Evolutionary conservation across 2,329 filamentous ascomycete species (phyloP), one percentile per base, ranked within the genome.

Genomic region (Fusarium longipes): DNA sequence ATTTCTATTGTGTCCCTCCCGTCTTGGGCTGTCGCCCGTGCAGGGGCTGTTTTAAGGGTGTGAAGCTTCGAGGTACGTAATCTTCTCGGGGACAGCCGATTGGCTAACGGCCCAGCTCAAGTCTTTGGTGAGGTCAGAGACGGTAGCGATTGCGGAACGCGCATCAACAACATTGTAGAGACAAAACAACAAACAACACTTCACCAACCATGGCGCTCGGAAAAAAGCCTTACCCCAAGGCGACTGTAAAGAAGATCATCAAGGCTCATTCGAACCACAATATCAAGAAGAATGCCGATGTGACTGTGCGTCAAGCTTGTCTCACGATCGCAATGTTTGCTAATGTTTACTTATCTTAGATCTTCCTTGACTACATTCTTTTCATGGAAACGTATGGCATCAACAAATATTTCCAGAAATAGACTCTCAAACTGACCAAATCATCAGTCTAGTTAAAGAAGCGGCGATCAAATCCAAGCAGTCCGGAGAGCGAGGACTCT

Each of bases 191-290:
- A 27, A 67, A n/a, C 20, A 51, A 18, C 22, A 57, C 33, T 36
- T 29, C 29, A 52, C 35, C 62, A 44, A 63, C 57, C 36, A 79
- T 80, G 77, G 77, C 76, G 5, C 71, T 78, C 14, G 83, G 87
- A 22, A 89, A 90, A 74, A 95, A 93, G 71, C 83, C 92, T 15
- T 97, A 97, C 74, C 93, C 93, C 12, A 89, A 93, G 65, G 89
- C 88, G 18, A 96, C 92, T 0, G 84, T 97, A 72, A 96, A 93
- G 79, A 94, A 93, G 78, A 95, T 96, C 62, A 85, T 96, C 74
- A 97, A 97, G 80, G 93, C 93, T 18, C 93, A 97, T 78, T 91
- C 93, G 10, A 91, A 92, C 66, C 89, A 90, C 75, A 91, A 86
- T 67, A 79, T 97, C 66, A 93, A 90, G 82, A 96, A 93, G 79